A percentile compares a stretch with the other conserved stretches of the same genome.
Evolutionary conservation across 2,329 filamentous ascomycete genomes (phyloP).

Genomic region (Drechslerella stenobrocha): DNA sequence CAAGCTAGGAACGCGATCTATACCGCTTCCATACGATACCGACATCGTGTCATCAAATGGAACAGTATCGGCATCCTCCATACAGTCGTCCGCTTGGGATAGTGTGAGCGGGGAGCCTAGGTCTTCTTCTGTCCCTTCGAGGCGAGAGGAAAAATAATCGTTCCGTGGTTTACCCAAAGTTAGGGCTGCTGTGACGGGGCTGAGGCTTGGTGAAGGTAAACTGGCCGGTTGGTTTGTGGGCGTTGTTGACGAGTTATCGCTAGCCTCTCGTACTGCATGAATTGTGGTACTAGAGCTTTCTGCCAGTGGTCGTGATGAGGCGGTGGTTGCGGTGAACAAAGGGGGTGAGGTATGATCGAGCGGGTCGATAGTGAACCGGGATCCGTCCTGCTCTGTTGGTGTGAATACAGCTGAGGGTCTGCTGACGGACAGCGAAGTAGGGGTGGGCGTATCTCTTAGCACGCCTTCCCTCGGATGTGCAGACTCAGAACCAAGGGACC

Average conservation of each 20-base stretch:
- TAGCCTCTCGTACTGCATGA: slow-evolving; percentile 7
- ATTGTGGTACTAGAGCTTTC: slow-evolving; percentile 1
- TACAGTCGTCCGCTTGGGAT: slow-evolving; percentile 53
- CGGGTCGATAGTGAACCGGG: slow-evolving; percentile 8
- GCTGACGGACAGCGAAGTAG: slow-evolving; percentile 10
- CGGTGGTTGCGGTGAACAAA: neutral
- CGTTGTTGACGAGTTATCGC: slow-evolving; percentile 64
- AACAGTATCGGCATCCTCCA: slow-evolving; percentile 57
- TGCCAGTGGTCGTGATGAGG: slow-evolving; percentile 2
- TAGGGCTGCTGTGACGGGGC: slow-evolving; percentile 81
- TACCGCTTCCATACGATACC: slow-evolving; percentile 53
- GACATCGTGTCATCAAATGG: slow-evolving; percentile 50
- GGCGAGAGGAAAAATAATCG: slow-evolving; percentile 55
- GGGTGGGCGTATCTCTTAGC: slow-evolving; percentile 2
- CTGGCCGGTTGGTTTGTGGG: slow-evolving; percentile 82
- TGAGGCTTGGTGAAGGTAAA: slow-evolving; percentile 89
- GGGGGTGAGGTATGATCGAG: neutral
- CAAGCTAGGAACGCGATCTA: slow-evolving; percentile 58
- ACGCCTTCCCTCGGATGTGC: slow-evolving; percentile 6
- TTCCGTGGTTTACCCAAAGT: slow-evolving; percentile 57
- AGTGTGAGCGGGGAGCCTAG: slow-evolving; percentile 51
- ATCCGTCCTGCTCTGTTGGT: slow-evolving; percentile 42
- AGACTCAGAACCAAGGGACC: slow-evolving; percentile 18
- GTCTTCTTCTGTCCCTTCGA: slow-evolving; percentile 56
- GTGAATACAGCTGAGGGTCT: slow-evolving; percentile 30